Percentiles rank a stretch among this genome's conserved stretches.
phyloP scores from a whole-genome alignment of 2,329 filamentous ascomycete genomes.

The Lachnum nothofagi region DNA sequence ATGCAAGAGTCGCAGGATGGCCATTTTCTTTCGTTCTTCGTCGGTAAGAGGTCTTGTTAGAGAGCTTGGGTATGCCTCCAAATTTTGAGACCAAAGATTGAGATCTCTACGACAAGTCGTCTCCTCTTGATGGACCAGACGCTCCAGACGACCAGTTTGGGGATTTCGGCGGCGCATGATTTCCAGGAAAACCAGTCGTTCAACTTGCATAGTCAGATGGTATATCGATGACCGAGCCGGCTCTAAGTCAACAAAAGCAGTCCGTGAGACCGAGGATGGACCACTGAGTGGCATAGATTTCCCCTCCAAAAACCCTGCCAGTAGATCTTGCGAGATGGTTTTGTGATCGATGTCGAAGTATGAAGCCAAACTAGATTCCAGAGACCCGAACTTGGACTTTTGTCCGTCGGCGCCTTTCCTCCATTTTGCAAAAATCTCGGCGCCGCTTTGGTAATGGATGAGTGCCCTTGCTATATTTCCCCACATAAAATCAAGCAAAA shows the following conservation, averaged over 20 bases:
- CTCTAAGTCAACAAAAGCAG: not conserved
- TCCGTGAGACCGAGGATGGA: not conserved
- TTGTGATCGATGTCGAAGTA: conserved; percentile 4
- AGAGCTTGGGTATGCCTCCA: not conserved
- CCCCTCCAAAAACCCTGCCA: not conserved
- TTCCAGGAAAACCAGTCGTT: not conserved
- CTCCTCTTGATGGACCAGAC: not conserved
- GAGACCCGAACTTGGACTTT: conserved; percentile 1
- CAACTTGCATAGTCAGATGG: not conserved
- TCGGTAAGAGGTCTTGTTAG: not conserved
- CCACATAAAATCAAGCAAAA: conserved; percentile 51
- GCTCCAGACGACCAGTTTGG: not conserved
- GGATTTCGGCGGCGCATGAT: not conserved
- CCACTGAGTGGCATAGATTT: not conserved
- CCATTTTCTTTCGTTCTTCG: not conserved
- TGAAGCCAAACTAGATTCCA: conserved; percentile 10
- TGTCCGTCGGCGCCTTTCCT: not conserved
- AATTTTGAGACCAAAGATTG: not conserved
- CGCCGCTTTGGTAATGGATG: conserved; percentile 32
- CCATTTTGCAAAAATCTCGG: conserved; percentile 28
- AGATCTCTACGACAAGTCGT: not conserved
- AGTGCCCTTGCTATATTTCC: conserved; percentile 43
- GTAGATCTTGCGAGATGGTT: not conserved
- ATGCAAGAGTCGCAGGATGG: conserved; percentile 1
- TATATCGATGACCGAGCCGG: not conserved